These are phyloP conservation scores for Botrytis byssoidea DNA, from an alignment of 2,329 filamentous ascomycete species.

Conservation along the genomic window DNA sequence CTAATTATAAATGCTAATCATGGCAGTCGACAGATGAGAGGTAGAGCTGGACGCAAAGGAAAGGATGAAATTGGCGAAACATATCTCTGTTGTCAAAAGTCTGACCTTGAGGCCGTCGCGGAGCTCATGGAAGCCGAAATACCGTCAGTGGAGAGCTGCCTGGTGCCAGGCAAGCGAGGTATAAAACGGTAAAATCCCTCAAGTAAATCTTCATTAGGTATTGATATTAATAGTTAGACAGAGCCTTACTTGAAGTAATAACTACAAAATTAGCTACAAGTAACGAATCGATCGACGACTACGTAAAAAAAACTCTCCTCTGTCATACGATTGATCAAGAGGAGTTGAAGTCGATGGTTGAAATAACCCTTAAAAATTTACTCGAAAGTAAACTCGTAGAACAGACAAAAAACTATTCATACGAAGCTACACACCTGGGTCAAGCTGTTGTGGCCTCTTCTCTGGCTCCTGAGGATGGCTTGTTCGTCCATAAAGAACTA, in stretches of 20 bases:
- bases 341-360: slow-evolving; percentile 53
- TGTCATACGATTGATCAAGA: slow-evolving; percentile 54
- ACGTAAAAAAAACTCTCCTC: slow-evolving; percentile 65
- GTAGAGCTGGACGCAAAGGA: slow-evolving; percentile 73
- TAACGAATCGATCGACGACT: slow-evolving; percentile 63
- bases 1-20: slow-evolving; percentile 29
- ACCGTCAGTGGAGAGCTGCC: slow-evolving; percentile 66
- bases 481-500: slow-evolving; percentile 70
- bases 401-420: slow-evolving; percentile 50
- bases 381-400: slow-evolving; percentile 54
- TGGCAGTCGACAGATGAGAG: slow-evolving; percentile 69
- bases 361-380: slow-evolving; percentile 59
- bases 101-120: slow-evolving; percentile 67
- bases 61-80: slow-evolving; percentile 77
- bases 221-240: slow-evolving; percentile 38
- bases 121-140: slow-evolving; percentile 71
- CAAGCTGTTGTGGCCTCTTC: slow-evolving; percentile 70
- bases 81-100: slow-evolving; percentile 69
- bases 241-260: slow-evolving; percentile 70
- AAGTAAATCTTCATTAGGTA: not conserved
- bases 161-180: slow-evolving; percentile 64
- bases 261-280: slow-evolving; percentile 66
- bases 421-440: slow-evolving; percentile 63
- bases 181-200: slow-evolving; percentile 56
- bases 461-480: slow-evolving; percentile 70